Evolutionary conservation across 2,329 filamentous ascomycete species (phyloP).

Genomic region (Aspergillus costaricaensis): DNA sequence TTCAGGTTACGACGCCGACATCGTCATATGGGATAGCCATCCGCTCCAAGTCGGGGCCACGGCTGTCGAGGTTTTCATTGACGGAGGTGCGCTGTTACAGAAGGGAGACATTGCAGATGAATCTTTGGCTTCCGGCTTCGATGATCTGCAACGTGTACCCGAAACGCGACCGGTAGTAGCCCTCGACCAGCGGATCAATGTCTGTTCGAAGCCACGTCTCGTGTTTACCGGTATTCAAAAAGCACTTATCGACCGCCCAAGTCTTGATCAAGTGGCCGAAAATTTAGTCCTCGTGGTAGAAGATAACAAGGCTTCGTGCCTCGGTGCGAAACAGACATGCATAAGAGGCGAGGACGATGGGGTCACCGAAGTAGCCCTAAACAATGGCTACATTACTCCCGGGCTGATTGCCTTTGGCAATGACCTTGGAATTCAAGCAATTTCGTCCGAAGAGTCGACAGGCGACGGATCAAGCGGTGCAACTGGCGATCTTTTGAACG

Average conservation of each 20-base stretch:
- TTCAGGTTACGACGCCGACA: constrained; percentile 62
- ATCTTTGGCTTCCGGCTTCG: background rate
- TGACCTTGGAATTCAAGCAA: constrained; percentile 47
- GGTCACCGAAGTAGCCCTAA: background rate
- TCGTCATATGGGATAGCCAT: constrained; percentile 65
- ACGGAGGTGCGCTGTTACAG: constrained; percentile 43
- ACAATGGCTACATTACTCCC: constrained; percentile 4
- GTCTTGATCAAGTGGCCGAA: background rate
- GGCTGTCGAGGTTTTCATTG: constrained; percentile 65
- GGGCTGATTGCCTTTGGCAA: constrained; percentile 29
- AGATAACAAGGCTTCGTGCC: background rate
- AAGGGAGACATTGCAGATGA: background rate
- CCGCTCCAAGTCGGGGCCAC: constrained; percentile 62
- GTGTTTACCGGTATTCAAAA: background rate
- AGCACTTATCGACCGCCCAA: background rate
- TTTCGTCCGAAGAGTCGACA: constrained; percentile 59
- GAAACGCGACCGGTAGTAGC: background rate
- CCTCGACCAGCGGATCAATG: background rate
- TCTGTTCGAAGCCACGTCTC: background rate
- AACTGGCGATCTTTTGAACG: constrained; percentile 49
- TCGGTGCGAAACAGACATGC: background rate
- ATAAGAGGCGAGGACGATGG: background rate
- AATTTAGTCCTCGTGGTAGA: background rate
- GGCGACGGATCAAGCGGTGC: constrained; percentile 50
- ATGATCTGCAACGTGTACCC: background rate